Percentiles rank a stretch among this genome's conserved stretches.
Conservation (phyloP, 2,329 filamentous ascomycete genomes). For the Neofusicoccum parvum region DNA sequence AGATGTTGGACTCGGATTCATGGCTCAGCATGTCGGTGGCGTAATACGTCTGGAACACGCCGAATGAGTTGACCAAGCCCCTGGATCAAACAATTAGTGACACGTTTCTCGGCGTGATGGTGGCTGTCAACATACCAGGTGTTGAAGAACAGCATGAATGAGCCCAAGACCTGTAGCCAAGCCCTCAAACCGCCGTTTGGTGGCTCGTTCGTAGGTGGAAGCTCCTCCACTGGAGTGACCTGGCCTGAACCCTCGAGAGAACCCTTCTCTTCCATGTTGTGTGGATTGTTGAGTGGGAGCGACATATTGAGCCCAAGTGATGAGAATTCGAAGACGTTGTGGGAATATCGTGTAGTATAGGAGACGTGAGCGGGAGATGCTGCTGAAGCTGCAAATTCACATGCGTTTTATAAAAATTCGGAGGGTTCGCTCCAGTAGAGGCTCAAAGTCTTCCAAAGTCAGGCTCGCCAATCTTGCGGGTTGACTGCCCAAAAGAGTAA, state of each 20-base stretch:
- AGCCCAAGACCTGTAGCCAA: conserved; percentile 51
- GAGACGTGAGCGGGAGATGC: no score
- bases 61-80: conserved; percentile 51
- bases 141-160: conserved; percentile 53
- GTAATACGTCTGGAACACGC: conserved; percentile 53
- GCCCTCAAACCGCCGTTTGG: conserved; percentile 50
- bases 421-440: no score
- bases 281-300: neutral
- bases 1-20: conserved; percentile 45
- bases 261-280: neutral
- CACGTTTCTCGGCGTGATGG: neutral
- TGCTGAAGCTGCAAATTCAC: no score
- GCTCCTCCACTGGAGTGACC: neutral
- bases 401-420: no score
- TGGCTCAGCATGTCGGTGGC: conserved; percentile 44
- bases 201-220: conserved; percentile 6
- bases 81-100: conserved; percentile 23
- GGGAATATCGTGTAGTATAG: no score
- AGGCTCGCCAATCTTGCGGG: no score
- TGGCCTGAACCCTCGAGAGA: neutral
- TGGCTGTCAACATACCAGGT: conserved; percentile 40
- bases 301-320: neutral
- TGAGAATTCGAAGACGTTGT: no score
- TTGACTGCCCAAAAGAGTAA: no score
- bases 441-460: no score